These are phyloP conservation scores for Rhodamnia argentea DNA, from an alignment of 345 rosid genomes.

Conservation along the genomic window DNA sequence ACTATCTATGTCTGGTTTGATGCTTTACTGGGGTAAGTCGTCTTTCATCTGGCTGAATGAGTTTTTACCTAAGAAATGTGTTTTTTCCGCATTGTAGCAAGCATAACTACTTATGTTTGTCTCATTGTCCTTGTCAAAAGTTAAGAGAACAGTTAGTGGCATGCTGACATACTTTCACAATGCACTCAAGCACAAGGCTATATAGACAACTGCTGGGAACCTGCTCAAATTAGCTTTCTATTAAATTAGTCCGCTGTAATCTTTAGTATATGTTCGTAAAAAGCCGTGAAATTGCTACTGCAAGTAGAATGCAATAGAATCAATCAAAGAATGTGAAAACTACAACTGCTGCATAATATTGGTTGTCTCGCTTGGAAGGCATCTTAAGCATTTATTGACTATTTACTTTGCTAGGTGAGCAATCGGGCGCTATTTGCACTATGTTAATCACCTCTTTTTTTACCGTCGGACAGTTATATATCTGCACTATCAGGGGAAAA, in stretches of 20 bases:
- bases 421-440: neutral
- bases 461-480: conserved; percentile 48
- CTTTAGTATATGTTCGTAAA: neutral
- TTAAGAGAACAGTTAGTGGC: neutral
- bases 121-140: neutral
- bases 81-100: neutral
- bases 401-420: neutral
- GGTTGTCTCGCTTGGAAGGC: neutral
- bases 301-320: neutral
- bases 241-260: neutral
- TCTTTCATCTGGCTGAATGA: neutral
- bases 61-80: neutral
- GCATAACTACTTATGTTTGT: neutral
- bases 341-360: neutral
- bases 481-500: conserved; percentile 65
- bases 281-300: neutral
- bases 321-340: neutral
- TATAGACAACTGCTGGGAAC: neutral
- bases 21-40: conserved; percentile 76
- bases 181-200: neutral
- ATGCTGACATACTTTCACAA: neutral
- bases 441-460: neutral
- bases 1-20: conserved; percentile 99
- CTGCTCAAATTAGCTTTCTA: neutral
- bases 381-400: neutral